A percentile compares a stretch with the other conserved stretches of the same genome.
These are phyloP conservation scores for Lupinus albus DNA, from an alignment of 306 rosid species.

Conservation along the genomic window DNA sequence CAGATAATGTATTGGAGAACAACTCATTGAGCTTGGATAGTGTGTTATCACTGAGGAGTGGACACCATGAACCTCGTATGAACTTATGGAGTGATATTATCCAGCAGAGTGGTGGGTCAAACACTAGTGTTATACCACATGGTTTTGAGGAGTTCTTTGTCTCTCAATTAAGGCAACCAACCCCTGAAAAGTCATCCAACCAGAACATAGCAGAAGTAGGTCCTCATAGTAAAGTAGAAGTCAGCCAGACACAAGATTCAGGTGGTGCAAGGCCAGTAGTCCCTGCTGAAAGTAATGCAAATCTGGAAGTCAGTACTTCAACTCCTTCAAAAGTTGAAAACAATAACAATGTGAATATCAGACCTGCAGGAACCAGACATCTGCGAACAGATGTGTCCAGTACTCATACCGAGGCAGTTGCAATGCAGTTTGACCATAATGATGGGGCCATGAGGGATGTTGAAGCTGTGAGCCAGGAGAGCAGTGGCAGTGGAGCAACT, in stretches of 20 bases:
- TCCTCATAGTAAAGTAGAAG: conserved; percentile 57
- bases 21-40: conserved; percentile 71
- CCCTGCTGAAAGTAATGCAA: conserved; percentile 58
- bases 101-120: conserved; percentile 82
- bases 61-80: conserved; percentile 92
- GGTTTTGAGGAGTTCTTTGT: conserved; percentile 96
- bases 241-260: conserved; percentile 56
- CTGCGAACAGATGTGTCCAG: conserved; percentile 56
- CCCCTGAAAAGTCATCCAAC: conserved; percentile 65
- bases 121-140: conserved; percentile 64
- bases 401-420: conserved; percentile 62
- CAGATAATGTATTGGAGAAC: conserved; percentile 74
- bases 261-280: conserved; percentile 58
- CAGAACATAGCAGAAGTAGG: conserved; percentile 49
- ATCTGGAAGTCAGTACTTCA: conserved; percentile 49
- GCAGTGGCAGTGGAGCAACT: conserved; percentile 99
- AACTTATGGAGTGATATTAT: conserved; percentile 85
- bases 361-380: conserved; percentile 59
- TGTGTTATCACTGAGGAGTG: conserved; percentile 92
- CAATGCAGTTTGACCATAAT: conserved; percentile 86
- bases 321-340: conserved; percentile 44
- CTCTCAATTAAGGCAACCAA: conserved; percentile 78
- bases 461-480: conserved; percentile 98
- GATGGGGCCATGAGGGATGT: conserved; percentile 83
- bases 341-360: conserved; percentile 47